Evolutionary conservation across 1,284 basidiomycete species (phyloP), one percentile per base, ranked within the genome.

Genomic region (Moesziomyces aphidis): DNA sequence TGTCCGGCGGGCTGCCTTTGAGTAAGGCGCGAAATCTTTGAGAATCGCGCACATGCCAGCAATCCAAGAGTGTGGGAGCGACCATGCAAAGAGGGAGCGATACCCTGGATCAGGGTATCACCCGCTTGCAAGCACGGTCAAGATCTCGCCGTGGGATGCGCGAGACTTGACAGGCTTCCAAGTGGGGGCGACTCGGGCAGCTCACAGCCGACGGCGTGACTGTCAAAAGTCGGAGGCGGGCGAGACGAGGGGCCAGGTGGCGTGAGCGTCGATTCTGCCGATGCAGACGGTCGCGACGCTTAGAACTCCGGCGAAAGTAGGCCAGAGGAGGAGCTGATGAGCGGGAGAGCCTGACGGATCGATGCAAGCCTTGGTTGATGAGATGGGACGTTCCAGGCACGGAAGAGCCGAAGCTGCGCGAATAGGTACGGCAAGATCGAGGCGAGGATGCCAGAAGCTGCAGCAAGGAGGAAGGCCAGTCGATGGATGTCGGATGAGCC

Each of bases 21-120:
- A 78, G 70, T 61, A 82, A 45, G 49, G 72, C 69, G 55, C 77
- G 77, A 61, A 82, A 82, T 64, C 79, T 78, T 53, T 77, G 66
- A 42, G 78, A 59, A 61, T 82, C 80, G 52, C 80, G 78, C 51
- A 80, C 78, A 69, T 76, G 70, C 78, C 79, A 82, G 70, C 80
- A 82, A 65, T 82, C 80, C 21, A 82, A 45, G 24, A 82, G 75
- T 39, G 77, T 79, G 43, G 78, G 78, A 67, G 73, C 73, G 49
- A 75, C 68, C 73, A 75, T 75, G 64, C 73, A 75, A 75, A 15
- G 66, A 65, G 63, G 56, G 48, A 60, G 56, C 47, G 67, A 70
- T 64, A 70, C 61, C 66, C 67, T 57, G 44, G 34, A 57, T 70
- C 67, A 64, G 66, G 67, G 61, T 70, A 70, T 57, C 67, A 64